Evolutionary conservation across 2,329 filamentous ascomycete genomes (phyloP), one percentile per base, ranked within the genome.

Genomic region (Trichothecium roseum): DNA sequence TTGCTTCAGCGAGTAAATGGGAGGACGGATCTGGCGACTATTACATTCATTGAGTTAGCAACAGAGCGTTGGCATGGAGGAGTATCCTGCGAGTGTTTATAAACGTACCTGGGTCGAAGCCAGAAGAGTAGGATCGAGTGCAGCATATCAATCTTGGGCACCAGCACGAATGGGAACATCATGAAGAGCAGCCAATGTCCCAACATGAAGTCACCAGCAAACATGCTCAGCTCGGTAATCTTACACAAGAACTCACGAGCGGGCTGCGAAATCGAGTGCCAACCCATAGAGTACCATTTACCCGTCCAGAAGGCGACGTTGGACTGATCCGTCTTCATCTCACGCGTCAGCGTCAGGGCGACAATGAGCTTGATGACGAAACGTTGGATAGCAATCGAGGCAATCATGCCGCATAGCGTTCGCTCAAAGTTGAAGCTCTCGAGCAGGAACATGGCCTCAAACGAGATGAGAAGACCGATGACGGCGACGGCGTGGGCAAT

Each of bases 241-340:
- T 98, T 98, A 75, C 89, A 96, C 28, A 98, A 78, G 64, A 87
- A 94, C 62, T 98, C 91, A 69, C 91, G 86, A 34, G 84, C 91
- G 33, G 91, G 91, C 61, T 98, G 91, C 10, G 91, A 94, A 36
- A 98, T 59, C 0, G 89, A 81, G 64, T 98, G 89, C 87, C 93
- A 95, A 44, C 91, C 91, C 83, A 95, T 91, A 33, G 84, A 85
- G 63, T 98, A 98, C 91, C 91, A 98, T 68, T 98, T 95, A 57
- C 91, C 91, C 38, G 86, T 96, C 91, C 91, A 98, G 81, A 94
- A 98, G 41, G 91, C 91, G 55, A 98, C 93, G 68, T 98, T 98
- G 50, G 91, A 79, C 44, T 85, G 81, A 50, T 98, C 91, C 27
- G 82, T 78, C 72, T 95, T 95, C 71, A 98, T 91, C 59, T 98